Evolutionary conservation across 2,329 filamentous ascomycete genomes (phyloP).

Genomic region (Nemania sp.): DNA sequence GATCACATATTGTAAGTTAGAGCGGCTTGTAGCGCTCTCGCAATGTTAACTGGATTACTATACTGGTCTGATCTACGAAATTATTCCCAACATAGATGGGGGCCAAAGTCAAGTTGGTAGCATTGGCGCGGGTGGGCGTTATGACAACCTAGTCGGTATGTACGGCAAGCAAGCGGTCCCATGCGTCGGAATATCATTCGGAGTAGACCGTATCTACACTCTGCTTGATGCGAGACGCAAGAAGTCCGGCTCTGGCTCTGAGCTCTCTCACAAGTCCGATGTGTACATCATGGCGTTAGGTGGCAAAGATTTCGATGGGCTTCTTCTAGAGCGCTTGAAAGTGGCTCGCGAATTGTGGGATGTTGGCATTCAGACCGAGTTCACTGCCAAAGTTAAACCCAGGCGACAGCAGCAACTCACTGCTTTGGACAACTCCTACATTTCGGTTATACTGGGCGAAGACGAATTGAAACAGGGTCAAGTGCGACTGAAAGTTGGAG

Average conservation of each 20-base stretch:
- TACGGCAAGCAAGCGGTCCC: constrained; percentile 73
- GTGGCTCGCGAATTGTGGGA: constrained; percentile 68
- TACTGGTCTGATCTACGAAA: too few relatives aligned
- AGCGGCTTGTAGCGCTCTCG: too few relatives aligned
- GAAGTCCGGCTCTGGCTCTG: constrained; percentile 15
- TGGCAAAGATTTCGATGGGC: constrained; percentile 70
- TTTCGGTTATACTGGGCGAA: constrained; percentile 86
- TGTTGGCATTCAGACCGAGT: constrained; percentile 69
- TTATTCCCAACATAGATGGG: too few relatives aligned
- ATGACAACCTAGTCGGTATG: constrained; percentile 77
- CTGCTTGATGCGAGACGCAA: constrained; percentile 71
- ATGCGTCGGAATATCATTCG: constrained; percentile 77
- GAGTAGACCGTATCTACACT: constrained; percentile 76
- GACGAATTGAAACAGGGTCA: constrained; percentile 66
- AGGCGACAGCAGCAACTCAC: constrained; percentile 85
- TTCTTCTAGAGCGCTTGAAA: constrained; percentile 70
- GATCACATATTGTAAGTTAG: constrained; percentile 68
- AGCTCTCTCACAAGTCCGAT: constrained; percentile 49
- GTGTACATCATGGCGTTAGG: constrained; percentile 77
- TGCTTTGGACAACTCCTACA: constrained; percentile 76
- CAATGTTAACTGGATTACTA: too few relatives aligned
- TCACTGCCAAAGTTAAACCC: constrained; percentile 71
- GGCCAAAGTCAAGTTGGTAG: constrained; percentile 73
- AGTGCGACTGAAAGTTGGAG: too few relatives aligned
- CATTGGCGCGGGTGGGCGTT: constrained; percentile 74